Conservation (phyloP, 2,329 filamentous ascomycete genomes). For the Paecilomyces formosus region DNA sequence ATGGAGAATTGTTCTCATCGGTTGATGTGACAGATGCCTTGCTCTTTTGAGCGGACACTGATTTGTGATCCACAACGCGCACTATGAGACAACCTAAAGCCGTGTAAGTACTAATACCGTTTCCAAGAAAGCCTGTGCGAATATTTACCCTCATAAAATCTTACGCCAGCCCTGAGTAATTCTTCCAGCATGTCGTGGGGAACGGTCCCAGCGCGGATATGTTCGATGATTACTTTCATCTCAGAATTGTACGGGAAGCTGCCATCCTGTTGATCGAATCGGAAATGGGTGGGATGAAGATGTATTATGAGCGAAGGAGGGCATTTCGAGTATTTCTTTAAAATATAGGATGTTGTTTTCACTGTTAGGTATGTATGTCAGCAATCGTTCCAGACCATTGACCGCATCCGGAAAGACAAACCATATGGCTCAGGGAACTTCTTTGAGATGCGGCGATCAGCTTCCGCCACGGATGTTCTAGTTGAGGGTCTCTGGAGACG, state of each 20-base stretch:
- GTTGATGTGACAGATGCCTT: constrained; percentile 47
- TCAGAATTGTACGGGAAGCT: constrained; percentile 89
- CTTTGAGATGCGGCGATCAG: constrained; percentile 29
- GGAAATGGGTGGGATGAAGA: constrained; percentile 76
- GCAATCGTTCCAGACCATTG: constrained; percentile 3
- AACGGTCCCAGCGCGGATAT: constrained; percentile 67
- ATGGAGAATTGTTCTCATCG: constrained; percentile 58
- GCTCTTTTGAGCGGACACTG: constrained; percentile 53
- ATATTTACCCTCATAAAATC: constrained; percentile 72
- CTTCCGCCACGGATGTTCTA: constrained; percentile 19
- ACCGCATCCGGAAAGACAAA: constrained; percentile 14
- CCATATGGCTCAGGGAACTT: constrained; percentile 40
- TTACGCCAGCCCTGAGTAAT: constrained; percentile 61
- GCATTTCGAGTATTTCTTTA: constrained; percentile 67
- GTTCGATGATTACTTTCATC: constrained; percentile 74
- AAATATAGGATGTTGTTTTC: constrained; percentile 65
- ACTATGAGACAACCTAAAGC: constrained; percentile 72
- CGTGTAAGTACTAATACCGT: constrained; percentile 4
- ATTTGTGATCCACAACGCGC: constrained; percentile 82
- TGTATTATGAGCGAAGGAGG: constrained; percentile 82
- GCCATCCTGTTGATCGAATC: constrained; percentile 89
- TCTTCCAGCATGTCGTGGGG: constrained; percentile 84
- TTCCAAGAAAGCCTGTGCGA: neutral
- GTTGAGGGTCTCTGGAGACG: constrained; percentile 28
- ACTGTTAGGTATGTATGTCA: constrained; percentile 44